These are phyloP conservation scores for grape (Vitis vinifera) DNA, from an alignment of 164 flowering plant genomes.

Conservation along the genomic window DNA sequence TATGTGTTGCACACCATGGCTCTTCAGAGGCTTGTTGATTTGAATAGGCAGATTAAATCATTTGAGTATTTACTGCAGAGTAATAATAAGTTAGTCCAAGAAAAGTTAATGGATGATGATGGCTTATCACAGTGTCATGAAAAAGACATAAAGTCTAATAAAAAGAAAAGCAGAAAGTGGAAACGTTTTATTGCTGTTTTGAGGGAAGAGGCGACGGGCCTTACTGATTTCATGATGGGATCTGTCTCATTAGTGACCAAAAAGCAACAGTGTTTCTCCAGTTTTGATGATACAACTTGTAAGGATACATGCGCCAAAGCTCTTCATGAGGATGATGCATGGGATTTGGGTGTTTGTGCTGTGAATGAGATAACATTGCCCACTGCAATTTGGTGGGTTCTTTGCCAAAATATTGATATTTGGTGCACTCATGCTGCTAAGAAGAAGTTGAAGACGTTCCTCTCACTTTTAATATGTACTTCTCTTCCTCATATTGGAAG, in stretches of 20 bases:
- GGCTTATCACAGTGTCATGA: conserved; percentile 21
- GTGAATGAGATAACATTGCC: conserved; percentile 48
- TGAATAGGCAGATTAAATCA: conserved; percentile 64
- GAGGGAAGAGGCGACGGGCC: conserved; percentile 61
- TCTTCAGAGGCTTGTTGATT: conserved; percentile 80
- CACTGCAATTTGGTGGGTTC: conserved; percentile 69
- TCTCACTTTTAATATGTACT: conserved; percentile 41
- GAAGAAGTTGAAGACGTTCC: conserved; percentile 66
- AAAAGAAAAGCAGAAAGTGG: conserved; percentile 30
- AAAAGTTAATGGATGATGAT: conserved; percentile 33
- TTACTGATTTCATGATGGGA: conserved; percentile 52
- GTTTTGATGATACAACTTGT: conserved; percentile 13
- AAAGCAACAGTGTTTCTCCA: conserved; percentile 16
- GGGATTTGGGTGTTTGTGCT: conserved; percentile 55
- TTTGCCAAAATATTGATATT: conserved; percentile 75
- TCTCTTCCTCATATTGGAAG: conserved; percentile 26
- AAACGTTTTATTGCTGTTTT: conserved; percentile 26
- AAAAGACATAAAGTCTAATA: conserved; percentile 27
- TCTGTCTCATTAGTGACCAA: conserved; percentile 28
- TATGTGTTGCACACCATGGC: conserved; percentile 66
- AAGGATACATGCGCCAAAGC: conserved; percentile 8
- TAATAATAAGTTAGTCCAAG: conserved; percentile 20
- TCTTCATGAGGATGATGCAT: conserved; percentile 23
- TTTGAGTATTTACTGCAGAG: conserved; percentile 50
- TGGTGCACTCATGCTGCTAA: conserved; percentile 76